These are phyloP conservation scores for Ophiosphaerella narmari DNA, from an alignment of 2,329 filamentous ascomycete species.

Conservation along the genomic window DNA sequence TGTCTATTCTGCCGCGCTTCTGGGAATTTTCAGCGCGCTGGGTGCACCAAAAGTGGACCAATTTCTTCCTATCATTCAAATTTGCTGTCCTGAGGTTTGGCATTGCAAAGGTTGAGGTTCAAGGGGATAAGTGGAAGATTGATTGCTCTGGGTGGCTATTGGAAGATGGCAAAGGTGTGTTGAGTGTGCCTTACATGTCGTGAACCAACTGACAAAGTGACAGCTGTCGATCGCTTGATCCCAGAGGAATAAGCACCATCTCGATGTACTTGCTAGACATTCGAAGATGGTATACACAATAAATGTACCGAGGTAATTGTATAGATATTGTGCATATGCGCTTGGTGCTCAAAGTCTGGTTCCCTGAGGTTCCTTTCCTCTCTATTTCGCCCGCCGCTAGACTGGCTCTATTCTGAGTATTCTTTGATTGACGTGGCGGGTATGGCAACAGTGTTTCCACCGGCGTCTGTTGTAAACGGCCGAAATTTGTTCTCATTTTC, in stretches of 20 bases:
- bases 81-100: conserved; percentile 41
- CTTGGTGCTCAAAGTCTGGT: too few relatives aligned
- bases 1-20: conserved; percentile 23
- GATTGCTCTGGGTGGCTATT: conserved; percentile 40
- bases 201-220: conserved; percentile 8
- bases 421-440: too few relatives aligned
- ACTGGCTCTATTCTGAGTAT: too few relatives aligned
- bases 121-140: conserved; percentile 43
- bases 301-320: too few relatives aligned
- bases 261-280: too few relatives aligned
- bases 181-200: neutral
- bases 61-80: conserved; percentile 43
- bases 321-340: too few relatives aligned
- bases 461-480: too few relatives aligned
- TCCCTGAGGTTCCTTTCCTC: too few relatives aligned
- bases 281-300: too few relatives aligned
- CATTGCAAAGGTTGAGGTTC: conserved; percentile 34
- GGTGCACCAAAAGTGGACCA: conserved; percentile 43
- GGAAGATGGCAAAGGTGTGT: conserved; percentile 43
- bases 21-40: conserved; percentile 39
- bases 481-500: too few relatives aligned
- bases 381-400: too few relatives aligned
- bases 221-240: conserved; percentile 41
- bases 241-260: conserved; percentile 17
- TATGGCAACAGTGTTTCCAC: too few relatives aligned